These are phyloP conservation scores for Prorocentrum cordatum DNA, from an alignment of 169 alveolate genomes.

Conservation along the genomic window DNA sequence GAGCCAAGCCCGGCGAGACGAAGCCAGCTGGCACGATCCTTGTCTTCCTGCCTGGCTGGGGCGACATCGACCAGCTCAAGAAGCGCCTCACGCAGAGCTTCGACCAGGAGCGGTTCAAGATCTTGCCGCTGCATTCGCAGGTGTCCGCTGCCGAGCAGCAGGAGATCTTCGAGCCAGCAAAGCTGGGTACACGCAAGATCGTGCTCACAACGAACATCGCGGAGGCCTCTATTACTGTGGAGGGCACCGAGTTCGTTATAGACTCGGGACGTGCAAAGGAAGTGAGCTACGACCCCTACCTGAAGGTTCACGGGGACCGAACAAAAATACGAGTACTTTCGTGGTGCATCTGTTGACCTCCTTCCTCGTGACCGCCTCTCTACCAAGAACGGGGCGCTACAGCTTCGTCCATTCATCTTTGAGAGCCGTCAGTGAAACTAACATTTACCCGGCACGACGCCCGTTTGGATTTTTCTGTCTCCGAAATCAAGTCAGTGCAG, in stretches of 20 bases:
- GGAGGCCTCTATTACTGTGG: constrained; percentile 67
- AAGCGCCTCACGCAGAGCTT: constrained; percentile 2
- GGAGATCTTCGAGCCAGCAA: constrained; percentile 54
- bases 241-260: constrained; percentile 61
- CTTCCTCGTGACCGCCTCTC: too few species aligned
- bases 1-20: too few species aligned
- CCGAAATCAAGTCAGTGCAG: too few species aligned
- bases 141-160: not conserved
- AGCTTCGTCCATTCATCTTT: too few species aligned
- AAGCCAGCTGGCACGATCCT: constrained; percentile 48
- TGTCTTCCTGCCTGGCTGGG: constrained; percentile 69
- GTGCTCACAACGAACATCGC: constrained; percentile 65
- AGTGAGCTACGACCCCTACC: not conserved
- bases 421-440: too few species aligned
- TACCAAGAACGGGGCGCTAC: too few species aligned
- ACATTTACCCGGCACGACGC: too few species aligned
- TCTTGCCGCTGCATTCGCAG: constrained; percentile 36
- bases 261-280: constrained; percentile 45
- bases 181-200: constrained; percentile 24
- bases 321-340: too few species aligned
- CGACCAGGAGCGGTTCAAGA: constrained; percentile 46
- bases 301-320: not conserved
- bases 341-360: too few species aligned
- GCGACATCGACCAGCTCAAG: constrained; percentile 18
- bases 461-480: too few species aligned